Percentiles rank a stretch among this genome's conserved stretches.
phyloP scores from a whole-genome alignment of 331 rosid genomes.

The Malus hybrid region DNA sequence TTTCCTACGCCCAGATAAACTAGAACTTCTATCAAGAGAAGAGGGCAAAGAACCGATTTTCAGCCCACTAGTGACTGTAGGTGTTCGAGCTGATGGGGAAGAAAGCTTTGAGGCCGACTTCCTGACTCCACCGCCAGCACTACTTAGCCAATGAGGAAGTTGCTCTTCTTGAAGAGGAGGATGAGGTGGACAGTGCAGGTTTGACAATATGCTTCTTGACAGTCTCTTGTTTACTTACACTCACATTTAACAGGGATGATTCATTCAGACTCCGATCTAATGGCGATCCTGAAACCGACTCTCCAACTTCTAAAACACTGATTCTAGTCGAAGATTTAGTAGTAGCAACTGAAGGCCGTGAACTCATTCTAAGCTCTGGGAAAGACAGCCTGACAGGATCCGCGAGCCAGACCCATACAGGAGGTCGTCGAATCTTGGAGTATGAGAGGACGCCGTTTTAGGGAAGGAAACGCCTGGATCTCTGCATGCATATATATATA shows the following conservation, averaged over 20 bases:
- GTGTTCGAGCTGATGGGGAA: slow-evolving; percentile 46
- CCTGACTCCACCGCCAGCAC: slow-evolving; percentile 47
- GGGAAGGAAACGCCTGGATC: no score
- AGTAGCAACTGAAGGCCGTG: no score
- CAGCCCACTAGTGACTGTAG: slow-evolving; percentile 49
- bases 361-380: no score
- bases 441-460: no score
- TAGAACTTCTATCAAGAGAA: slow-evolving; percentile 9
- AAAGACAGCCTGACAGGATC: no score
- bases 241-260: slow-evolving; percentile 24
- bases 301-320: no score
- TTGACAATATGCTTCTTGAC: slow-evolving; percentile 33
- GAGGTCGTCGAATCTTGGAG: no score
- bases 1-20: slow-evolving; percentile 57
- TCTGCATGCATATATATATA: no score
- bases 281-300: no score
- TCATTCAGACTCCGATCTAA: slow-evolving; percentile 23
- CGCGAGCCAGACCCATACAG: no score
- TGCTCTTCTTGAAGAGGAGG: slow-evolving; percentile 39
- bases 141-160: slow-evolving; percentile 47
- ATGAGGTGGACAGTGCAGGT: slow-evolving; percentile 36
- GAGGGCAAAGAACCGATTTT: slow-evolving; percentile 46
- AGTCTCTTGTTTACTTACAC: slow-evolving; percentile 21
- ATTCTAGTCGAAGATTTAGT: no score
- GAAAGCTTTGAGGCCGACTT: slow-evolving; percentile 52